phyloP scores from a whole-genome alignment of 441 rosid genomes.

The Manihot esculenta region DNA sequence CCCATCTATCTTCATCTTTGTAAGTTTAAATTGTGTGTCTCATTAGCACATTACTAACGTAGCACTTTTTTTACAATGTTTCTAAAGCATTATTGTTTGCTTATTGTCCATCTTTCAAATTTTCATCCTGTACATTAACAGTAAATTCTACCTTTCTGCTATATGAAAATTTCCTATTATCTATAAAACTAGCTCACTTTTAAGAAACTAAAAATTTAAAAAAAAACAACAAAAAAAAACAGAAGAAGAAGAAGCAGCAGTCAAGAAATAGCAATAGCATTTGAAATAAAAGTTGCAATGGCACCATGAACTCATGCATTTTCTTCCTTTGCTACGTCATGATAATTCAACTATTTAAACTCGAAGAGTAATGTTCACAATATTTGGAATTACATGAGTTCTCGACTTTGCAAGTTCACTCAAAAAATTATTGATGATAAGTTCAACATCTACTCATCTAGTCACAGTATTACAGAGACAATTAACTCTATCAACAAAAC shows the following conservation, averaged over 20 bases:
- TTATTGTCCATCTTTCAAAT: not conserved
- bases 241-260: not conserved
- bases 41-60: not conserved
- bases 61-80: not conserved
- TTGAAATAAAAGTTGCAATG: not conserved
- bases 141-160: not conserved
- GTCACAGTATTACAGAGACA: no score
- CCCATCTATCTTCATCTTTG: not conserved
- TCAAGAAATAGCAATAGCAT: not conserved
- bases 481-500: not conserved
- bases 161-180: not conserved
- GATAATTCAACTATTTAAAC: not conserved
- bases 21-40: not conserved
- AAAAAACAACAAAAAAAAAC: no score
- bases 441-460: no score
- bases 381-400: no score
- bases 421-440: no score
- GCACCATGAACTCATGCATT: not conserved
- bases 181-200: not conserved
- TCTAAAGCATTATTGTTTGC: not conserved
- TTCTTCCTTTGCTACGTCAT: not conserved
- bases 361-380: not conserved
- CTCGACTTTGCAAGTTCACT: no score
- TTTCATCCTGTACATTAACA: not conserved
- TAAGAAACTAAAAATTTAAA: not conserved